A percentile compares a stretch with the other conserved stretches of the same genome.
These are phyloP conservation scores for Nicotiana paniculata DNA, from an alignment of 257 asterid species.

Conservation along the genomic window DNA sequence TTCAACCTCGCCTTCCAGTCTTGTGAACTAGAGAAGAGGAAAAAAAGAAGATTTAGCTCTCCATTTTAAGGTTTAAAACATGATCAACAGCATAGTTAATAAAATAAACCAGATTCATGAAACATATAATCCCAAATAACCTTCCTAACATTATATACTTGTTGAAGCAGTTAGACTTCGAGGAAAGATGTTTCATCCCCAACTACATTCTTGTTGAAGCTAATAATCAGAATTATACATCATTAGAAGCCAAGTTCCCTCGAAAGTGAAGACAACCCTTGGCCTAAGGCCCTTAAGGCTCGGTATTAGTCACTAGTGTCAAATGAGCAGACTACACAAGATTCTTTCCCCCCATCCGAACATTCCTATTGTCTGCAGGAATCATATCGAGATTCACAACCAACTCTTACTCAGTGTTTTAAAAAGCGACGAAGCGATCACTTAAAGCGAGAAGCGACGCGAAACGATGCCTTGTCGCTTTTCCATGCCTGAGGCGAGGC, in stretches of 20 bases:
- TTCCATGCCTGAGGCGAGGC: too few species aligned
- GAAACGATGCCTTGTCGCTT: too few species aligned
- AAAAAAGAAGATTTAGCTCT: constrained; percentile 7
- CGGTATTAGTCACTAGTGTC: not conserved
- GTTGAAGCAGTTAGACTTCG: not conserved
- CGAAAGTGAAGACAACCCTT: not conserved
- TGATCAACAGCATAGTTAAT: not conserved
- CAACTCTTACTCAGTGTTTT: not conserved
- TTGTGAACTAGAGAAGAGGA: constrained; percentile 48
- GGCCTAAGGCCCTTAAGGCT: not conserved
- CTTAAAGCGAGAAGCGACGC: too few species aligned
- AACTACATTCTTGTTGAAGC: too few species aligned
- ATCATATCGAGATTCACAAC: not conserved
- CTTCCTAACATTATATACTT: not conserved
- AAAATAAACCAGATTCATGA: not conserved
- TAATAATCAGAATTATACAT: not conserved
- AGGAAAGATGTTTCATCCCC: not conserved
- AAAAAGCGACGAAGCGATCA: too few species aligned
- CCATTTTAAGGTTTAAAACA: not conserved
- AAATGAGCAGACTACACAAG: not conserved
- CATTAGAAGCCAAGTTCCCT: not conserved
- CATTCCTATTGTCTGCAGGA: not conserved
- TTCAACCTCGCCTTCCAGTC: constrained; percentile 77
- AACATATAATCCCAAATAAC: not conserved
- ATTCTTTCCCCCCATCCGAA: not conserved